Base-by-base conservation (phyloP, 129 eudicot genomes). In the Cynara cardunculus region DNA sequence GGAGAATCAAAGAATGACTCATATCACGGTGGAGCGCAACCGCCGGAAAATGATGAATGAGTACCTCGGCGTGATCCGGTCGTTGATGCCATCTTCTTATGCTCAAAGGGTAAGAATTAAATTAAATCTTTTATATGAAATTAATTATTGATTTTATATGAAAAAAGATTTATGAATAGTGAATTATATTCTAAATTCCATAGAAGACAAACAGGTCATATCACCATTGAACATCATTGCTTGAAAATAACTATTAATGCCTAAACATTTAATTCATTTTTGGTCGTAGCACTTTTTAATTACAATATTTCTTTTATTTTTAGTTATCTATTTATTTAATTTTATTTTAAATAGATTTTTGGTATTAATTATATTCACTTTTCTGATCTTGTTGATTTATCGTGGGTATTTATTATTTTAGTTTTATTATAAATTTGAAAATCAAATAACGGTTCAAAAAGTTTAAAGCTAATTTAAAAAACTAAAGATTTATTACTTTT, bases 21-120 rank as follows among this genome's bases (percentile, higher is more conserved):
- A 93, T 78, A 93, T 93, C 59, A 88, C 96, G 7, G 98, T 93
- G 3, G 98, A 93, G 82, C 82, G 98, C 9, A 93, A 91, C 34
- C 94, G 98, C n/a, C 86, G 98, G 30, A 93, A 88, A 78, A 96
- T 91, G 79, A 93, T 93, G 98, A 93, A 93, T 27, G 92, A 91
- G 68, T 91, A 93, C 65, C 94, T 93, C 14, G 91, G 92, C 0
- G 86, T 86, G 18, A 84, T 93, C 70, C 90, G 94, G 19, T 87
- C 96, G 10, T 37, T 93, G 83, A 93, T 91, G 96, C 96, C 96
- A 11, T 68, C 92, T 78, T 85, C 96, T 19, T 91, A 89, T 64
- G 91, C 77, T 80, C 96, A 93, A 85, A 89, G 96, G 94, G 98
- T 92, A 77, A 46, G n/a, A 30, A 22, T 24, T n/a, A 56, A 19